These are phyloP conservation scores for Ceratocystis harringtonii DNA, from an alignment of 2,329 filamentous ascomycete genomes.

Conservation along the genomic window DNA sequence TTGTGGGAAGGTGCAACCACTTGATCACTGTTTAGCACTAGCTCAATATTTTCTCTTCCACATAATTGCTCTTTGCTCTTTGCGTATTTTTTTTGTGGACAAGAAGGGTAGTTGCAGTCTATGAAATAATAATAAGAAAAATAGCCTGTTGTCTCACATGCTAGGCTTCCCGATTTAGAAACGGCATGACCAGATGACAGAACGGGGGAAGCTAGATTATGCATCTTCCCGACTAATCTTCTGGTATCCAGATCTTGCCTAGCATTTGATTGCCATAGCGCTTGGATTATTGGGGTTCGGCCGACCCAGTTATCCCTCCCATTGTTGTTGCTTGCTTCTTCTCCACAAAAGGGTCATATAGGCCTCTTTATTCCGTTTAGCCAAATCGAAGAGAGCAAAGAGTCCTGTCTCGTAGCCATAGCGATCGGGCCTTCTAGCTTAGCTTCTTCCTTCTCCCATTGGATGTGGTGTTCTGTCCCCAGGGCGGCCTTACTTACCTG, in stretches of 20 bases:
- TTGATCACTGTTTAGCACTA: no score
- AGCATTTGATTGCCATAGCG: no score
- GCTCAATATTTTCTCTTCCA: not conserved
- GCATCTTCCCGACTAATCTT: not conserved
- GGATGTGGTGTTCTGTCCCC: not conserved
- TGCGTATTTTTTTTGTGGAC: not conserved
- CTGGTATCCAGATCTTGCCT: no score
- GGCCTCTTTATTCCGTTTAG: not conserved
- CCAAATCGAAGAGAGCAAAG: not conserved
- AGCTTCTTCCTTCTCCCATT: not conserved
- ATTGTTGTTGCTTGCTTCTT: no score
- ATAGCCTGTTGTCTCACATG: not conserved
- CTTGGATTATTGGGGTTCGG: no score
- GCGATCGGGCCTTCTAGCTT: slow-evolving; percentile 4
- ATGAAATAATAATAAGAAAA: not conserved
- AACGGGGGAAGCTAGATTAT: not conserved
- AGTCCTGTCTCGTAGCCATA: not conserved
- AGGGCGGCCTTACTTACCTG: not conserved
- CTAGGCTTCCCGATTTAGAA: not conserved
- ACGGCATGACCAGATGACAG: not conserved
- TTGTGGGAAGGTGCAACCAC: not conserved
- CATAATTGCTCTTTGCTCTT: not conserved
- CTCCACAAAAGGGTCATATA: no score
- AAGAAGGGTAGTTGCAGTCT: not conserved
- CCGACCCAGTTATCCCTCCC: no score